A percentile compares a stretch with the other conserved stretches of the same genome.
Conservation (phyloP, 768 basidiomycete species). For the Podaxis pistillaris region DNA sequence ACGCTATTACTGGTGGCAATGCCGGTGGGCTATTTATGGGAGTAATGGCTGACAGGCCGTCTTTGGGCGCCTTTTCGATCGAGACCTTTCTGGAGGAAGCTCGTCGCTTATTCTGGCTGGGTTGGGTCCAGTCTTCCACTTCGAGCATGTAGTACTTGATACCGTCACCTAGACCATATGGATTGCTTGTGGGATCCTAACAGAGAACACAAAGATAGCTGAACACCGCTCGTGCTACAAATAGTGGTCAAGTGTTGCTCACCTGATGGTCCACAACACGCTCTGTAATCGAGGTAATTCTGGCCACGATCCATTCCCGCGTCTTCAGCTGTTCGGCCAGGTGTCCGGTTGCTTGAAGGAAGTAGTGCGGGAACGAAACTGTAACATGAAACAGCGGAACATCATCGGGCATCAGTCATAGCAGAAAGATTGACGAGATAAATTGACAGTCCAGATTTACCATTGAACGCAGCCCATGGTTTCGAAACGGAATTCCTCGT, state of each 20-base stretch:
- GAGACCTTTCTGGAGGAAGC: slow-evolving; percentile 50
- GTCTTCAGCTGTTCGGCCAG: slow-evolving; percentile 87
- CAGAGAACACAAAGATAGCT: slow-evolving; percentile 29
- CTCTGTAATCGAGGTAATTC: slow-evolving; percentile 87
- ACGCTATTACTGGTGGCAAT: slow-evolving; percentile 46
- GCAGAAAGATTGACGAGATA: slow-evolving; percentile 4
- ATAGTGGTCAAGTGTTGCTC: slow-evolving; percentile 25
- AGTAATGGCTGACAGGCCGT: slow-evolving; percentile 25
- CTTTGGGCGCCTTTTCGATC: slow-evolving; percentile 37
- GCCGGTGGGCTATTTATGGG: slow-evolving; percentile 31
- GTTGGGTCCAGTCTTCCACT: slow-evolving; percentile 91
- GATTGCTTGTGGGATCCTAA: slow-evolving; percentile 81
- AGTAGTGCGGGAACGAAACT: slow-evolving; percentile 98
- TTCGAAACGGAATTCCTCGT: slow-evolving; percentile 92
- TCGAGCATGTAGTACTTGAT: slow-evolving; percentile 93
- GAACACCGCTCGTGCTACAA: slow-evolving; percentile 11
- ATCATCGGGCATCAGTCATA: slow-evolving; percentile 31
- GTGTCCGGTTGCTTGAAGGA: slow-evolving; percentile 84
- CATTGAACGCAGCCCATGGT: slow-evolving; percentile 99
- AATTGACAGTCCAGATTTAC: slow-evolving; percentile 39
- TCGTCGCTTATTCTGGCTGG: slow-evolving; percentile 61
- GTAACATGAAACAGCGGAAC: slow-evolving; percentile 27
- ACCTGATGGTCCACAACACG: slow-evolving; percentile 81
- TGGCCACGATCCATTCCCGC: slow-evolving; percentile 93
- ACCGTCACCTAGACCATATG: slow-evolving; percentile 85